Evolutionary conservation across 768 basidiomycete genomes (phyloP), one percentile per base, ranked within the genome.

Genomic region (Pleurotus salmoneostramineus): DNA sequence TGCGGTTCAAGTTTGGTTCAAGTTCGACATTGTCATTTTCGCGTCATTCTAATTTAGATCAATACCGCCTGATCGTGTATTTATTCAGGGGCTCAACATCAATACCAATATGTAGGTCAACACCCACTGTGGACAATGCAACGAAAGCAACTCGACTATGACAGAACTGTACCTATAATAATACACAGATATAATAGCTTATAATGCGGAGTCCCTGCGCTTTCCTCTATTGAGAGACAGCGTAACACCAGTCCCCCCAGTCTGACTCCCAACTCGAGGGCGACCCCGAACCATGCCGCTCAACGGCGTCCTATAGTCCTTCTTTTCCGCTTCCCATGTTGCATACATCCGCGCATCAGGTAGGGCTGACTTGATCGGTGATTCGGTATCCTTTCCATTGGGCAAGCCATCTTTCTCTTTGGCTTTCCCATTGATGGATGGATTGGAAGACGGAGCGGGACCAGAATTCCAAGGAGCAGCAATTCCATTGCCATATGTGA

Each of bases 311-410:
- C 68, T 71, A 63, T 73, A 82, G 63, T 81, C 79, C 64, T 83
- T 83, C 6, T 68, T 58, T 52, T 83, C 81, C 52, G 76, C 79
- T 52, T 84, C 82, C 83, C 83, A 84, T 12, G 83, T 83, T 27
- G 80, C 80, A 57, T 69, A 82, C 36, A 84, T 62, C 36, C 74
- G 71, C n/a, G 82, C 82, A 58, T 84, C 82, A 7, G 80, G 78
- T 34, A 84, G 68, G 5, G 70, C 62, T 6, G 72, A 67, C 56
- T 77, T 74, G 8, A 63, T 63, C 4, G 69, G 61, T 4, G 64
- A 51, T 4, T 71, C 74, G 48, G 63, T 57, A 36, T 59, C 61
- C 37, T 72, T 71, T 8, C 70, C 57, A 1, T 65, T 61, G 2
- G 61, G 54, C 7, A 74, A 69, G 10, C 62, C 59, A 34, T 51